Base-by-base conservation (phyloP, 2,329 filamentous ascomycete genomes). In the Diaporthe longicolla region DNA sequence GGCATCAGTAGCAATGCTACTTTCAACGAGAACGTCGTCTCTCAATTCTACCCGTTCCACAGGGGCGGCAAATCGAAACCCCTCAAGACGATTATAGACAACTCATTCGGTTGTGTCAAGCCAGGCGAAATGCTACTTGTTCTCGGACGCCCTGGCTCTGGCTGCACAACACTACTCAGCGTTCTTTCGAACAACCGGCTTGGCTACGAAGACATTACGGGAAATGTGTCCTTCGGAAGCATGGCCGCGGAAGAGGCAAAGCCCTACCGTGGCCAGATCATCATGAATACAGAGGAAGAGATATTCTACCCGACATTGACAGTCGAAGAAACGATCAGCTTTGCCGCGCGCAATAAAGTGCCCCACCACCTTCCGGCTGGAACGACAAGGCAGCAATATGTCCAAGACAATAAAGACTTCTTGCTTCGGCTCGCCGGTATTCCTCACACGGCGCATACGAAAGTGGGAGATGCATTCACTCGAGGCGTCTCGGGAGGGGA, bases 51-150 rank as follows among this genome's bases (percentile, higher is more conserved):
- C 78, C 82, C 87, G n/a, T 77, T 88, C 76, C 87, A 85, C 77
- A 90, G 91, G 76, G 84, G 83, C 73, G 84, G 84, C 76, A 84
- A 84, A 57, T 90, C 89, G 77, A 87, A 89, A 0, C 89, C 92
- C 0, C 81, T 92, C n/a, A 89, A 89, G 76, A 92, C 90, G 0
- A 91, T 95, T 61, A 82, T 95, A 29, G 87, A 93, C 69, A 86
- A 89, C 77, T 90, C 88, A 73, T 89, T 91, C 79, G 93, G 93
- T 15, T 93, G 91, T 77, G 90, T 94, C 68, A 91, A 92, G 80
- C 92, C 92, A 0, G 93, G 92, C 26, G 92, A 94, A 81, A 93
- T 94, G 92, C 82, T 93, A 1, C 83, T 94, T 0, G 92, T 94
- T 0, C 84, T 94, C 0, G 93, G 93, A 4, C 87, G 92, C 0